Evolutionary conservation across 2,329 filamentous ascomycete species (phyloP), one percentile per base, ranked within the genome.

Genomic region (Sclerotinia borealis): DNA sequence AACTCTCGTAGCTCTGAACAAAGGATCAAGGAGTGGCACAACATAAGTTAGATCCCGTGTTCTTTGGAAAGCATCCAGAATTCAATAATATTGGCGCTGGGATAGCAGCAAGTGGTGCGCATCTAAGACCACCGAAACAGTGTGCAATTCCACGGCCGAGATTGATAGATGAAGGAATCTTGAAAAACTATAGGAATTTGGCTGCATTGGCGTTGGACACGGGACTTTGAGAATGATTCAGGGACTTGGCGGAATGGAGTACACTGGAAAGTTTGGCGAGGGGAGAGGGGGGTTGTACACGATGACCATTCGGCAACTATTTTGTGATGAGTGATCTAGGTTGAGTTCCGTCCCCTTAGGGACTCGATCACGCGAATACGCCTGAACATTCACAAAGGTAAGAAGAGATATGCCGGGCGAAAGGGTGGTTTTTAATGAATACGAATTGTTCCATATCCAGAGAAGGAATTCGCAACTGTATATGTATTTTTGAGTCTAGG

Each of bases 61-160:
- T 62, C 36, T 62, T 62, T 36, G 41, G 56, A 29, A 34, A 50
- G 4, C 50, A 62, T 56, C 60, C 60, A n/a, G 60, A 62, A 56
- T 50, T 62, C 19, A 56, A 56, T 49, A 50, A 62, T 49, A n/a
- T 17, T n/a, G 37, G n/a, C 22, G 19, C 39, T 15, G 39, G n/a
- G 4, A 27, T 62, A 22, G 17, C 56, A 29, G 59, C 59, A 17
- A 62, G 11, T 39, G 60, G 60, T 25, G 41, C n/a, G 9, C 60
- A 31, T 27, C 10, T 56, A 34, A 39, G 61, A 45, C 50, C 56
- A 56, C n/a, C 54, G 5, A 27, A 31, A 17, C 27, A 31, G 3
- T 56, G 8, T 34, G 1, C 11, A 13, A 45, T 56, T 1, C n/a
- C 4, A 25, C 27, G 1, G 8, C 54, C 54, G 11, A 34, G 4